Evolutionary conservation across 1,139 yeast genomes (phyloP).

Genomic region (Yamadazyma trypodendri): DNA sequence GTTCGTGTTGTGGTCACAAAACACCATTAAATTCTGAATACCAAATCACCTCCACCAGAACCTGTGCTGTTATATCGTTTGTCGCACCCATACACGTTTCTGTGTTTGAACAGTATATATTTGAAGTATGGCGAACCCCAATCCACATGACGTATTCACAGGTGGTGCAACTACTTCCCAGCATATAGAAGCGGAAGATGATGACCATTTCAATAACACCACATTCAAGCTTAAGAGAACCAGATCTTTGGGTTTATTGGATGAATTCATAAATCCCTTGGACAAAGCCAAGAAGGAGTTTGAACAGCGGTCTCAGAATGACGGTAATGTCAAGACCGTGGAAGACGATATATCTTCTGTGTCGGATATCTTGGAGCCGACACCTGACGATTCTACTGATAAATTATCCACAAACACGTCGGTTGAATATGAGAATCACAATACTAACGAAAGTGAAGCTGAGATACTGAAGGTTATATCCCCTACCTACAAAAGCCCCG

Average conservation of each 20-base stretch:
- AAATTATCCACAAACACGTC: slow-evolving; percentile 4
- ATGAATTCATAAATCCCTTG: slow-evolving; percentile 56
- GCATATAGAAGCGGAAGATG: slow-evolving; percentile 69
- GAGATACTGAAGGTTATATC: slow-evolving; percentile 1
- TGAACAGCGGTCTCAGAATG: neutral
- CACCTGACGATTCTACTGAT: slow-evolving; percentile 3
- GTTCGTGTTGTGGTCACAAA: too few species aligned
- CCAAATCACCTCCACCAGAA: too few species aligned
- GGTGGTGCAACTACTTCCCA: slow-evolving; percentile 56
- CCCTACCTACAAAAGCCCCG: slow-evolving; percentile 27
- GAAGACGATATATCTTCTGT: neutral
- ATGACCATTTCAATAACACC: slow-evolving; percentile 67
- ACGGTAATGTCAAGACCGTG: neutral
- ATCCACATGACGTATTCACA: slow-evolving; percentile 35
- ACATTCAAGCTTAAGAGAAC: slow-evolving; percentile 81
- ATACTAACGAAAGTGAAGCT: neutral
- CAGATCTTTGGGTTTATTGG: slow-evolving; percentile 78
- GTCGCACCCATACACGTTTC: too few species aligned
- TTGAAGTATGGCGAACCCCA: slow-evolving; percentile 8
- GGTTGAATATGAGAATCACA: slow-evolving; percentile 1
- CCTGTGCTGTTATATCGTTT: too few species aligned
- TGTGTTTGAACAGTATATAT: neutral
- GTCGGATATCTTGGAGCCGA: neutral
- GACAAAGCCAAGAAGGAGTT: slow-evolving; percentile 14
- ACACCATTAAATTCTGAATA: too few species aligned